A percentile compares a stretch with the other conserved stretches of the same genome.
Evolutionary conservation across 2,329 filamentous ascomycete species (phyloP).

Genomic region (Pestalotiopsis sp.): DNA sequence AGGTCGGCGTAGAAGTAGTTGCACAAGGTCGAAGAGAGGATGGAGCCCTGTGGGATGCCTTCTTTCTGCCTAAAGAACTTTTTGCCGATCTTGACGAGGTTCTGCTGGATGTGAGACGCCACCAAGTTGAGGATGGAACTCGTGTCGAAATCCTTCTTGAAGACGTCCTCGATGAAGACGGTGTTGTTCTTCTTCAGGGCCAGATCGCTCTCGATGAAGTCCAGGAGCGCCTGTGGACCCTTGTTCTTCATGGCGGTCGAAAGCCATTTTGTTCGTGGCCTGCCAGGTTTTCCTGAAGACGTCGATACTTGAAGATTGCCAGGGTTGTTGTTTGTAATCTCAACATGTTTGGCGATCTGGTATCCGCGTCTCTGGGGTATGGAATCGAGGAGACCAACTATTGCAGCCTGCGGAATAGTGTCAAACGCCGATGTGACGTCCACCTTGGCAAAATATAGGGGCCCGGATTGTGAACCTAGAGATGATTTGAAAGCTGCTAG

Average conservation of each 20-base stretch:
- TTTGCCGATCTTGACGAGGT: slow-evolving; percentile 86
- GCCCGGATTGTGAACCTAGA: slow-evolving; percentile 38
- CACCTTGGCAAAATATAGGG: slow-evolving; percentile 85
- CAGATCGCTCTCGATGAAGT: slow-evolving; percentile 41
- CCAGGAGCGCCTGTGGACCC: slow-evolving; percentile 44
- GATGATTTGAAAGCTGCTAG: slow-evolving; percentile 67
- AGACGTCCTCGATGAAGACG: slow-evolving; percentile 73
- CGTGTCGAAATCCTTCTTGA: slow-evolving; percentile 56
- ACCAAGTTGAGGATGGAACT: slow-evolving; percentile 68
- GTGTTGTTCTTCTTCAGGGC: slow-evolving; percentile 60
- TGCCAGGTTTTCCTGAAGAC: slow-evolving; percentile 23
- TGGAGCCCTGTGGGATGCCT: slow-evolving; percentile 91
- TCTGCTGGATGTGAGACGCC: slow-evolving; percentile 76
- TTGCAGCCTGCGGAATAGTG: slow-evolving; percentile 80
- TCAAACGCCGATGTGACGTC: slow-evolving; percentile 94
- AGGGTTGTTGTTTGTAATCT: slow-evolving; percentile 50
- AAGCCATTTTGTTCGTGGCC: slow-evolving; percentile 50
- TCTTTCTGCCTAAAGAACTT: slow-evolving; percentile 83
- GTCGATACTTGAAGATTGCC: slow-evolving; percentile 14
- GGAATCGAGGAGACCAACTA: slow-evolving; percentile 66
- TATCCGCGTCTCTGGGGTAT: slow-evolving; percentile 64
- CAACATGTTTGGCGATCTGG: slow-evolving; percentile 70
- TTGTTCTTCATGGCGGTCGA: slow-evolving; percentile 46
- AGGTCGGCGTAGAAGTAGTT: slow-evolving; percentile 95
- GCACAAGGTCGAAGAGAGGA: slow-evolving; percentile 83